phyloP scores from a whole-genome alignment of 768 basidiomycete species.

The Boletus insuetus region DNA sequence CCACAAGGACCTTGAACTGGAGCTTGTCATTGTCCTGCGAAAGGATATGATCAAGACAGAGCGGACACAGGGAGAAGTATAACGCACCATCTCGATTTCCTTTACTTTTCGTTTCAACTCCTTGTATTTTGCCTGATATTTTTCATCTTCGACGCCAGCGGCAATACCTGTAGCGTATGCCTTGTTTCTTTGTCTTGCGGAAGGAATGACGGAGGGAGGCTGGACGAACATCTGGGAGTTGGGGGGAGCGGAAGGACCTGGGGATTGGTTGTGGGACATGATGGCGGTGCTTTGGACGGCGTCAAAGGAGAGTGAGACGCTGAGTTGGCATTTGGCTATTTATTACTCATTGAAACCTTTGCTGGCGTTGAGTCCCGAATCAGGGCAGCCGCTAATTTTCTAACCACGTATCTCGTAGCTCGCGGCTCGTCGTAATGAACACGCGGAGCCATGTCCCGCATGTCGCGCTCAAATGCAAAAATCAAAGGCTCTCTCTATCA shows the following conservation, averaged over 20 bases:
- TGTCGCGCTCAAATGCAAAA: no score
- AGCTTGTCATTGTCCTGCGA: constrained; percentile 85
- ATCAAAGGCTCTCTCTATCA: neutral
- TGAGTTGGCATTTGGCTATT: constrained; percentile 25
- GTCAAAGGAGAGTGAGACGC: constrained; percentile 35
- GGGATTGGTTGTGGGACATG: constrained; percentile 69
- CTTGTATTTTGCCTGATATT: constrained; percentile 86
- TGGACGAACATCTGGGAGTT: constrained; percentile 36
- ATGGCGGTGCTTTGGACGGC: constrained; percentile 38
- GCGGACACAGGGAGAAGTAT: neutral
- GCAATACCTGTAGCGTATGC: constrained; percentile 59
- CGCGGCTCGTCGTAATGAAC: constrained; percentile 1
- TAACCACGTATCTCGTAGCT: constrained; percentile 12
- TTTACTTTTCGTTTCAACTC: constrained; percentile 86
- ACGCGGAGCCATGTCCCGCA: neutral
- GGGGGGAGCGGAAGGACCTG: constrained; percentile 46
- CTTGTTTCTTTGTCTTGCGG: constrained; percentile 48
- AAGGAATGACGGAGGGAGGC: constrained; percentile 27
- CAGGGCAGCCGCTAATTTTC: constrained; percentile 9
- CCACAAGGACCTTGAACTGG: constrained; percentile 73
- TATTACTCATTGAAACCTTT: constrained; percentile 27
- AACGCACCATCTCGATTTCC: constrained; percentile 76
- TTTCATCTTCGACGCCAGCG: constrained; percentile 79
- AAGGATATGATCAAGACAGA: constrained; percentile 2
- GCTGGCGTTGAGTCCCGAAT: constrained; percentile 30